Evolutionary conservation across 768 basidiomycete species (phyloP).

Genomic region (Mycena polygramma): DNA sequence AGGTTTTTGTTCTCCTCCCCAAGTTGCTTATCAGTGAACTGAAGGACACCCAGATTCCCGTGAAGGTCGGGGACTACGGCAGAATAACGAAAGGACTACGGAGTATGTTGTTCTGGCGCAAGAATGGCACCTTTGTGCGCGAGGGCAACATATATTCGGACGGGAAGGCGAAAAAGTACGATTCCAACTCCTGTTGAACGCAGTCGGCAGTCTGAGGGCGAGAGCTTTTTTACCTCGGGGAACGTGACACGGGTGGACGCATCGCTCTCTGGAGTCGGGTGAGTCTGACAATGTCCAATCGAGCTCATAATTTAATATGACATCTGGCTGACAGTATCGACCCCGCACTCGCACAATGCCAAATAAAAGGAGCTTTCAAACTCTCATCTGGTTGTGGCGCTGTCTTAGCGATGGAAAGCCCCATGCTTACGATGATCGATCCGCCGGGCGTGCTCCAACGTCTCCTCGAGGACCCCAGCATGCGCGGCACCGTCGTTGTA

Average conservation of each 20-base stretch:
- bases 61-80: conserved; percentile 49
- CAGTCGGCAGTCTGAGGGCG: conserved; percentile 36
- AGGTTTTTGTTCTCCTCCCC: conserved; percentile 28
- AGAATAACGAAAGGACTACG: conserved; percentile 39
- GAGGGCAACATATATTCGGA: conserved; percentile 51
- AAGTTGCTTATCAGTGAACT: not conserved
- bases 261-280: conserved; percentile 18
- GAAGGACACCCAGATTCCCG: not conserved
- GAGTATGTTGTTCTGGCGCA: conserved; percentile 41
- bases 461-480: conserved; percentile 42
- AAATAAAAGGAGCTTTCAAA: conserved; percentile 45
- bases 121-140: conserved; percentile 44
- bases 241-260: conserved; percentile 42
- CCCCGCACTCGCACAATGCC: conserved; percentile 43
- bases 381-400: conserved; percentile 46
- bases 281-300: too few relatives aligned
- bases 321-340: too few relatives aligned
- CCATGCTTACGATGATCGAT: conserved; percentile 44
- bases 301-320: too few relatives aligned
- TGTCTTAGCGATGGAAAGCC: conserved; percentile 48
- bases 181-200: conserved; percentile 43
- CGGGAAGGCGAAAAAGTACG: conserved; percentile 40
- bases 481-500: conserved; percentile 46
- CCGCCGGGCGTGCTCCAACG: conserved; percentile 43
- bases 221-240: conserved; percentile 46